These are phyloP conservation scores for Scolecobasidium constrictum DNA, from an alignment of 2,329 filamentous ascomycete genomes.

Conservation along the genomic window DNA sequence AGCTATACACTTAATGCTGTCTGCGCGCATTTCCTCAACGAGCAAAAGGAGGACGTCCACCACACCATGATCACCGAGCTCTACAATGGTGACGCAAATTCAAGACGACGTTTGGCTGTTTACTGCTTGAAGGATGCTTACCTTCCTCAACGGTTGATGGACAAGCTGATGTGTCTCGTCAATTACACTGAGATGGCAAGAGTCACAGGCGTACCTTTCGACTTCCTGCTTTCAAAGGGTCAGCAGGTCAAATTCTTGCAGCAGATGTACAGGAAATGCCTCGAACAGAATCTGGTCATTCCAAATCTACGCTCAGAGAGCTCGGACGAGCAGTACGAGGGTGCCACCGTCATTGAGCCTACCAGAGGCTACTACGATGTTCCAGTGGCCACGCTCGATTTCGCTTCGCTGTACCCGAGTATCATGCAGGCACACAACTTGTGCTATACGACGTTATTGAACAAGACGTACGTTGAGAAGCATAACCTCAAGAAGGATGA, in stretches of 20 bases:
- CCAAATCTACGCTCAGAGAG: slow-evolving; percentile 66
- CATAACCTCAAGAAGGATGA: slow-evolving; percentile 73
- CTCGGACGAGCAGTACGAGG: slow-evolving; percentile 84
- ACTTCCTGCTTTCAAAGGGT: slow-evolving; percentile 79
- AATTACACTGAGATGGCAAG: slow-evolving; percentile 99
- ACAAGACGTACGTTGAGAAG: slow-evolving; percentile 65
- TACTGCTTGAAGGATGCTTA: slow-evolving; percentile 98
- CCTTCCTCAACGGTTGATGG: slow-evolving; percentile 84
- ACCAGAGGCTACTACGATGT: slow-evolving; percentile 88
- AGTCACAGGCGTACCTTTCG: slow-evolving; percentile 97
- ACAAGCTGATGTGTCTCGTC: slow-evolving; percentile 95
- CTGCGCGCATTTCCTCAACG: slow-evolving; percentile 84
- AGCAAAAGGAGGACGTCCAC: slow-evolving; percentile 98
- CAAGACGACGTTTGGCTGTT: slow-evolving; percentile 76
- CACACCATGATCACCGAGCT: slow-evolving; percentile 98
- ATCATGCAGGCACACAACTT: slow-evolving; percentile 99
- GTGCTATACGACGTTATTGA: slow-evolving; percentile 89
- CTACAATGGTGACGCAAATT: slow-evolving; percentile 93
- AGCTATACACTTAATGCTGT: slow-evolving; percentile 98
- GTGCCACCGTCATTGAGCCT: slow-evolving; percentile 95
- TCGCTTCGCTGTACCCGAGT: slow-evolving; percentile 94
- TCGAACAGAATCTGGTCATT: slow-evolving; percentile 88
- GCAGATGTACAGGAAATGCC: slow-evolving; percentile 87
- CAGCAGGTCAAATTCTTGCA: slow-evolving; percentile 98
- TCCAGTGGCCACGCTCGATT: slow-evolving; percentile 94